These are phyloP conservation scores for Calonectria multiphialidica DNA, from an alignment of 2,329 filamentous ascomycete genomes.

Conservation along the genomic window DNA sequence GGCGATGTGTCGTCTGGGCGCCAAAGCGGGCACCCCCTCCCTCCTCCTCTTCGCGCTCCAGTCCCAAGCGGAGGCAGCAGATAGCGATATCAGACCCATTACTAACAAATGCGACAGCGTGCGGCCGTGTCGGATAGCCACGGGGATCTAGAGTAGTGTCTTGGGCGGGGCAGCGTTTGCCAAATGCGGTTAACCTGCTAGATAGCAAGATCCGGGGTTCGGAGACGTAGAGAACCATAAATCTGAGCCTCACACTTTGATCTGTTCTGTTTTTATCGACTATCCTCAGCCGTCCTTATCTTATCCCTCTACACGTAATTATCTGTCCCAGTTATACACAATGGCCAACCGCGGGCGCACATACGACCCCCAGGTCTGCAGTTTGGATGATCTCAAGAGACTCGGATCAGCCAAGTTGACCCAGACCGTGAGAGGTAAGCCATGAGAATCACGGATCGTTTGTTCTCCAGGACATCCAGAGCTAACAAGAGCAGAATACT, in stretches of 20 bases:
- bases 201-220: slow-evolving; percentile 19
- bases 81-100: slow-evolving; percentile 16
- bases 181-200: slow-evolving; percentile 13
- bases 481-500: slow-evolving; percentile 12
- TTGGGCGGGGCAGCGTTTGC: not conserved
- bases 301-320: not conserved
- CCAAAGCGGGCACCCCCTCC: not conserved
- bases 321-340: not conserved
- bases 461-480: too few species aligned
- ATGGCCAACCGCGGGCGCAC: slow-evolving; percentile 30
- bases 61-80: not conserved
- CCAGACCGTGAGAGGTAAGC: slow-evolving; percentile 12
- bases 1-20: not conserved
- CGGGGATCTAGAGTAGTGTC: slow-evolving; percentile 7
- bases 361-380: slow-evolving; percentile 24
- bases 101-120: not conserved
- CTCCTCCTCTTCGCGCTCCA: not conserved
- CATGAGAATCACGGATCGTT: not conserved
- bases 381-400: slow-evolving; percentile 22
- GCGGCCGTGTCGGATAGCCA: slow-evolving; percentile 3
- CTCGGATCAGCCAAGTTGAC: slow-evolving; percentile 23
- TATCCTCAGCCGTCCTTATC: not conserved
- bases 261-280: not conserved
- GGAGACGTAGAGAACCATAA: slow-evolving; percentile 15
- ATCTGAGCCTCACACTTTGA: slow-evolving; percentile 16